Base-by-base conservation (phyloP, 176 grass and related monocot species). In the Carex pumila region DNA sequence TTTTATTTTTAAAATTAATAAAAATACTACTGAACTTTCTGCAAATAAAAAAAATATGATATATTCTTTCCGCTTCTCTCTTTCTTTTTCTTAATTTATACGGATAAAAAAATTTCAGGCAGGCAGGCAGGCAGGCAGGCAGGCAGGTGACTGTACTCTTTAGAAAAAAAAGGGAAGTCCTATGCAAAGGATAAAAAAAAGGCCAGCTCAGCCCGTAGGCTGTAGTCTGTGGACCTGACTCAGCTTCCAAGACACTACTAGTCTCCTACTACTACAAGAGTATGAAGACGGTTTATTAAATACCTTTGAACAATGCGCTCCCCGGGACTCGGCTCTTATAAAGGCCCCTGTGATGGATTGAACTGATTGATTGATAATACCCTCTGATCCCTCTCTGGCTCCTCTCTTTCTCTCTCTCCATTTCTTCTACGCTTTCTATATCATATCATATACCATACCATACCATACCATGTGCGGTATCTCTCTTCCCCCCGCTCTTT, bases 301-400 rank as follows among this genome's bases (percentile, higher is more conserved):
- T 58, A 74, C 82, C 12, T 78, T 9, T 72, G 80, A 65, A 83
- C 53, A 71, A 81, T 87, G 70, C 54, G 61, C 29, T 19, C 81
- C 19, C 73, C 37, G 81, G 65, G 65, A 90, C 52, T 83, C 79
- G 22, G 29, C 75, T 86, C 84, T 47, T 86, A 81, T 81, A 84
- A 84, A 90, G 78, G 41, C 13, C 61, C 67, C 17, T 47, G n/a
- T 66, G 80, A 90, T 85, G 19, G 71, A 53, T 75, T 75, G 81
- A 83, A 87, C 88, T 81, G 85, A 90, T 87, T 81, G 81, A 79
- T 78, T 79, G 86, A 84, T 84, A 75, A 89, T 81, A 64, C 76
- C 69, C 50, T 58, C 67, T 52, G 59, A 29, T 34, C 14, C 36
- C 8, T 80, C 52, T 41, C 85, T 72, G 32, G 21, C 78, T 70